These are phyloP conservation scores for Calycina marina DNA, from an alignment of 2,329 filamentous ascomycete species.

Conservation along the genomic window DNA sequence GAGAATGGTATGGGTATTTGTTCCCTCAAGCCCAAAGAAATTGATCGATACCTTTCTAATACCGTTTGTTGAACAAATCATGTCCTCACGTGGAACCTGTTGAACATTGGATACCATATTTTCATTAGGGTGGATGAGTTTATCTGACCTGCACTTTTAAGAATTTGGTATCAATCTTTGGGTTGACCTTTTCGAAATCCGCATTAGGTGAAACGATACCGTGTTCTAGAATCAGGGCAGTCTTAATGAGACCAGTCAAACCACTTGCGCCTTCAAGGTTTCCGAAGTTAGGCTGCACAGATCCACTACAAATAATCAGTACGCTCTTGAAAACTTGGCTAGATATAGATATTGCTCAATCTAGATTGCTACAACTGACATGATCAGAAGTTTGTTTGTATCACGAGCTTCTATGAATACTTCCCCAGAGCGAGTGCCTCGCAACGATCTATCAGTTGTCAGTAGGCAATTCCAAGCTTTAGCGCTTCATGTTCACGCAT, in stretches of 20 bases:
- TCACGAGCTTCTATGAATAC: not conserved
- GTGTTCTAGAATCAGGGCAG: constrained; percentile 11
- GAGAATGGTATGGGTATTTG: constrained; percentile 8
- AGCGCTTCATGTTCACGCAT: too few species aligned
- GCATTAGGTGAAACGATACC: constrained; percentile 22
- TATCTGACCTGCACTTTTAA: constrained; percentile 22
- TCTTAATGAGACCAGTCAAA: constrained; percentile 11
- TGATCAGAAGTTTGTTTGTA: too few species aligned
- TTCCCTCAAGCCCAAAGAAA: constrained; percentile 9
- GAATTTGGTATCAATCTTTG: constrained; percentile 2
- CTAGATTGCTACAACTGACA: too few species aligned
- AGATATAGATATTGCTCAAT: too few species aligned
- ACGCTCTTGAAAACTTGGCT: too few species aligned
- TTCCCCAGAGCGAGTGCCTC: too few species aligned
- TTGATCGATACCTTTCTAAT: constrained; percentile 13
- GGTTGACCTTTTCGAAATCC: constrained; percentile 5
- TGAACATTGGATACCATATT: too few species aligned
- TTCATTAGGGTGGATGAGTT: too few species aligned
- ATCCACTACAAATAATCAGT: not conserved
- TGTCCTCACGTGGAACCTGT: too few species aligned
- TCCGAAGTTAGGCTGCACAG: not conserved
- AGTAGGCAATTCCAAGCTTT: constrained; percentile 5
- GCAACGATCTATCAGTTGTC: too few species aligned
- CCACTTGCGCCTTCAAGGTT: constrained; percentile 10
- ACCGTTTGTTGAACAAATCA: too few species aligned